Evolutionary conservation across 1,139 yeast genomes (phyloP), one percentile per base, ranked within the genome.

Genomic region (Lodderomyces theae): DNA sequence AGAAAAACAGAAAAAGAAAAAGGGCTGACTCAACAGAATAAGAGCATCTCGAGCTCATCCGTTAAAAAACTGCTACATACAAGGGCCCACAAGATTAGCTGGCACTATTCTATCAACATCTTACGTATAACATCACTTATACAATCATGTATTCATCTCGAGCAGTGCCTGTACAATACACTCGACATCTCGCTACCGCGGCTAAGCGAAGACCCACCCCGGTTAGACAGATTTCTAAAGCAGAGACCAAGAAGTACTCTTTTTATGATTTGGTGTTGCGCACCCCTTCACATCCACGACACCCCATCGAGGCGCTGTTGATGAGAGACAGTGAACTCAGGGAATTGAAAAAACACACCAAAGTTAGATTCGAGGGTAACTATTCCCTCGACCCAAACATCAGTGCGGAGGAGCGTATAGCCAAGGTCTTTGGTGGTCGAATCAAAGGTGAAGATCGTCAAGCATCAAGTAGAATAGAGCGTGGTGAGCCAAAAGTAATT

Each of bases 351-450:
- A 49, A 51, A 24, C 41, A 48, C 6, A 54, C 63, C 15, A 54
- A 51, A 33, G 57, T 58, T 2, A 51, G 62, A 6, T 75, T 72
- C 48, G 77, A 72, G 53, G 84, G 84, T 1, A 74, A 72, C 47
- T 67, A 73, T 35, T 47, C 54, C 3, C 53, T 64, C 5, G 63
- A 69, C 29, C 44, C 51, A 1, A 50, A 52, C 15, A 59, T 69
- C 5, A 57, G 77, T 0, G 66, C 77, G 0, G 78, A 76, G 45
- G 74, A 77, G 42, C 63, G 78, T 41, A 74, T 79, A 51, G 62
- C 63, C 16, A 63, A 58, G 41, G 74, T 80, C 2, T 80, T 80
- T 59, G 86, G 86, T 0, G 80, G 81, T 0, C 60, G 84, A 42
- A 60, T 79, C 34, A 73, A 72, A 45, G 85, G 84, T 7, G 82